These are phyloP conservation scores for Prosopis cineraria DNA, from an alignment of 306 rosid genomes.

Conservation along the genomic window DNA sequence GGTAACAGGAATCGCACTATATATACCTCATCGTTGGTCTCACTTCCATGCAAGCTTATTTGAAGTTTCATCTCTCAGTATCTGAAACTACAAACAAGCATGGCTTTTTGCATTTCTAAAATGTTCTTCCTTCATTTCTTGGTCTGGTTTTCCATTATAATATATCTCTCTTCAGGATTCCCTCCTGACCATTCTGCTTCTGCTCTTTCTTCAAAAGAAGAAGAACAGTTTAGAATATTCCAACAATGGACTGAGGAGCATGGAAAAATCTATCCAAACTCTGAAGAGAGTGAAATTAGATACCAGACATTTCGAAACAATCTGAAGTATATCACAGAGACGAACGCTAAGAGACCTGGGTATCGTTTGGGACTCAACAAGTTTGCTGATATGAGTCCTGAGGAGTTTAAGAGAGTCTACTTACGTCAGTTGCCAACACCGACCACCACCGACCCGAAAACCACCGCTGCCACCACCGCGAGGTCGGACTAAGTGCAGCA, in stretches of 20 bases:
- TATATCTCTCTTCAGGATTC: constrained; percentile 27
- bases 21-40: background rate
- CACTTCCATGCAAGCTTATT: background rate
- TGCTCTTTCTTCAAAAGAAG: constrained; percentile 39
- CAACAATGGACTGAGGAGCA: constrained; percentile 45
- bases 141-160: background rate
- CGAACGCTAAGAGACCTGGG: constrained; percentile 33
- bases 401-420: constrained; percentile 47
- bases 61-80: background rate
- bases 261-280: too few species aligned
- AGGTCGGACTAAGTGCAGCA: too few species aligned
- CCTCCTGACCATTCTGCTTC: background rate
- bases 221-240: constrained; percentile 39
- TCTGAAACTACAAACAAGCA: background rate
- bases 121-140: background rate
- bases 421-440: background rate
- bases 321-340: constrained; percentile 45
- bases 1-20: too few species aligned
- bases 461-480: too few species aligned
- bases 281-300: constrained; percentile 47
- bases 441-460: too few species aligned
- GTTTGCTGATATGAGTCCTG: too few species aligned
- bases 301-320: constrained; percentile 48
- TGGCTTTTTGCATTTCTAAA: background rate
- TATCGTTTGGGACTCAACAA: too few species aligned